Evolutionary conservation across 78 protist species (phyloP).

Genomic region (Dictyostelium citrinum): DNA sequence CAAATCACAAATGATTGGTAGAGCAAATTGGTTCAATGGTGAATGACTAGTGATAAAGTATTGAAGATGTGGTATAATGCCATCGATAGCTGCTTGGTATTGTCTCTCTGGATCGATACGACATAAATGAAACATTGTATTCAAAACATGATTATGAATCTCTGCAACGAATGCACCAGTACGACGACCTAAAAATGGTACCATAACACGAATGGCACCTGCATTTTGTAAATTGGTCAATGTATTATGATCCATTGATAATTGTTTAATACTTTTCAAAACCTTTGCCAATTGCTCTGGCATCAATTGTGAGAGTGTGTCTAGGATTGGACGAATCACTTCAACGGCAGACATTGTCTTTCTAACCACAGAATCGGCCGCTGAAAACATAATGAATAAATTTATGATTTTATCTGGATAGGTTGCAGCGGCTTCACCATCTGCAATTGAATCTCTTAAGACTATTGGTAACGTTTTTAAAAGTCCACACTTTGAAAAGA

Average conservation of each 20-base stretch:
- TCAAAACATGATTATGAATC: conserved; percentile 81
- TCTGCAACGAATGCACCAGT: conserved; percentile 9
- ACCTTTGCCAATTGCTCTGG: conserved; percentile 64
- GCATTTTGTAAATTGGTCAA: conserved; percentile 80
- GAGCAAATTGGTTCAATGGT: conserved; percentile 89
- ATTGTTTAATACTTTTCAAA: conserved; percentile 79
- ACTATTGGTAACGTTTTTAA: conserved; percentile 50
- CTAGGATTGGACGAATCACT: conserved; percentile 55
- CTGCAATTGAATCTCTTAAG: conserved; percentile 31
- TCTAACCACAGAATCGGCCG: conserved; percentile 88
- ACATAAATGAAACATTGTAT: conserved; percentile 90
- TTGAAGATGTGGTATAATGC: conserved; percentile 85
- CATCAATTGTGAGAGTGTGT: conserved; percentile 39
- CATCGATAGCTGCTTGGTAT: conserved; percentile 90
- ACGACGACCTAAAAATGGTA: conserved; percentile 45
- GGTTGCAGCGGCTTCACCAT: background rate
- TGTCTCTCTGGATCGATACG: conserved; percentile 88
- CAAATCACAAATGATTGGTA: conserved; percentile 90
- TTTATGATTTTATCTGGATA: conserved; percentile 74
- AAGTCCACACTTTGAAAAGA: conserved; percentile 79
- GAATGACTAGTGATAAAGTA: conserved; percentile 57
- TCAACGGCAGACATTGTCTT: conserved; percentile 55
- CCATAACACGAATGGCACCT: conserved; percentile 70
- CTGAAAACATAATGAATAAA: conserved; percentile 82
- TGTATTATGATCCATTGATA: conserved; percentile 84